These are phyloP conservation scores for Podaxis carcinomalis DNA, from an alignment of 768 basidiomycete genomes.

Conservation along the genomic window DNA sequence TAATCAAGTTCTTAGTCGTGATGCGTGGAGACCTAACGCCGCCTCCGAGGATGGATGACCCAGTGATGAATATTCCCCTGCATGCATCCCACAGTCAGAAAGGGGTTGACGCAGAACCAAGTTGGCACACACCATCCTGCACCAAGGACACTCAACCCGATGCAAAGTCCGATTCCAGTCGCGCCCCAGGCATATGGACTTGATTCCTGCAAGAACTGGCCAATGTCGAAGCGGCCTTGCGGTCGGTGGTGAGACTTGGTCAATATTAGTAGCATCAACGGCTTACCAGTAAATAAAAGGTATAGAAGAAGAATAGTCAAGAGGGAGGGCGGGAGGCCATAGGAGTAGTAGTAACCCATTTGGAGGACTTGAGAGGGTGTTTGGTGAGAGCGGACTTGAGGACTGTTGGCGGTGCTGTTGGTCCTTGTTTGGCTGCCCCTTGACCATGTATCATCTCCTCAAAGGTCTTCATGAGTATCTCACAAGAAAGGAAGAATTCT, in stretches of 20 bases:
- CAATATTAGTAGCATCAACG: not conserved
- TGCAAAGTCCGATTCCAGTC: conserved; percentile 87
- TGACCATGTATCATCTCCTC: conserved; percentile 86
- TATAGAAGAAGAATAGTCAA: conserved; percentile 72
- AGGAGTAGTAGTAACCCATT: conserved; percentile 51
- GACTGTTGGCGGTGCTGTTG: conserved; percentile 20
- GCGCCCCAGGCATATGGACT: conserved; percentile 93
- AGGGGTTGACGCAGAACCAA: not conserved
- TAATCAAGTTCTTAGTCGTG: conserved; percentile 95
- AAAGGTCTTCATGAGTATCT: conserved; percentile 89
- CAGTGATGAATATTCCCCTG: conserved; percentile 98
- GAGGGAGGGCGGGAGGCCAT: conserved; percentile 67
- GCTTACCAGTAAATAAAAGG: conserved; percentile 83
- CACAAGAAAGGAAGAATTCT: conserved; percentile 90
- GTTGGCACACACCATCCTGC: conserved; percentile 78
- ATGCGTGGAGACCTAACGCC: conserved; percentile 93
- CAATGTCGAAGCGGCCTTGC: conserved; percentile 88
- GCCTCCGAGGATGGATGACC: conserved; percentile 94
- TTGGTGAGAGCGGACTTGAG: conserved; percentile 14
- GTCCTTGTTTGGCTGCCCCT: conserved; percentile 18
- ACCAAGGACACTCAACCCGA: conserved; percentile 89
- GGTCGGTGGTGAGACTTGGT: conserved; percentile 45
- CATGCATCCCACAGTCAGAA: conserved; percentile 10
- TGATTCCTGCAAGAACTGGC: conserved; percentile 89
- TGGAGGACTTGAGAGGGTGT: conserved; percentile 3